Evolutionary conservation across 2,329 filamentous ascomycete species (phyloP).

Genomic region (Aspergillus sp.): DNA sequence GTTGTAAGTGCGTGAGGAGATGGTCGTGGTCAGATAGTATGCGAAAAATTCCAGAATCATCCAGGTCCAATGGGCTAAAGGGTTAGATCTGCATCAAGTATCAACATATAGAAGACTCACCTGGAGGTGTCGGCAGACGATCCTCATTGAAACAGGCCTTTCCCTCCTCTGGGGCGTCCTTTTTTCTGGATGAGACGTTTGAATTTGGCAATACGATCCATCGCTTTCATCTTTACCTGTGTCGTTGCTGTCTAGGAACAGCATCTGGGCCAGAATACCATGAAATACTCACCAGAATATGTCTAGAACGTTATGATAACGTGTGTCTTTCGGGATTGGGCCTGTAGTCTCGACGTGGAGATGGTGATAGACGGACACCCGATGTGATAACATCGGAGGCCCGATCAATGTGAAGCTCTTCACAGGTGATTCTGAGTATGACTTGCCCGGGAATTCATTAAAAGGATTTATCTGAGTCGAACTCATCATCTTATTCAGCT

Average conservation of each 20-base stretch:
- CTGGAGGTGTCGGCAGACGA: not conserved
- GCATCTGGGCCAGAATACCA: too few species aligned
- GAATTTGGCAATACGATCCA: not conserved
- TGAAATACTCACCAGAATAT: too few species aligned
- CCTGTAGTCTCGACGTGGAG: not conserved
- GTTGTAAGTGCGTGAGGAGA: not conserved
- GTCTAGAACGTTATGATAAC: too few species aligned
- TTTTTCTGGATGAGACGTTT: not conserved
- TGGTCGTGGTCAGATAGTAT: not conserved
- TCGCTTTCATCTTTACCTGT: not conserved
- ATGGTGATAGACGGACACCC: not conserved
- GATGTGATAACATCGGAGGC: too few species aligned
- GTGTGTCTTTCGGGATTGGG: too few species aligned
- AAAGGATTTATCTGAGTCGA: too few species aligned
- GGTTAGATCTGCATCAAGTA: not conserved
- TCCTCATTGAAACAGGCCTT: not conserved
- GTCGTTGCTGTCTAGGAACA: too few species aligned
- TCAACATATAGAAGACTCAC: not conserved
- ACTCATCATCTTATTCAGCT: too few species aligned
- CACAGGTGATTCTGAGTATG: too few species aligned
- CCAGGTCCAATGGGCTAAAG: not conserved
- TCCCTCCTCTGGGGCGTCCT: not conserved
- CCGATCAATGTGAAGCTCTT: too few species aligned
- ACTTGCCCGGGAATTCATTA: too few species aligned
- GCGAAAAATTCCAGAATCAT: not conserved